phyloP scores from a whole-genome alignment of 768 basidiomycete genomes.

The Termitomyces sp. region DNA sequence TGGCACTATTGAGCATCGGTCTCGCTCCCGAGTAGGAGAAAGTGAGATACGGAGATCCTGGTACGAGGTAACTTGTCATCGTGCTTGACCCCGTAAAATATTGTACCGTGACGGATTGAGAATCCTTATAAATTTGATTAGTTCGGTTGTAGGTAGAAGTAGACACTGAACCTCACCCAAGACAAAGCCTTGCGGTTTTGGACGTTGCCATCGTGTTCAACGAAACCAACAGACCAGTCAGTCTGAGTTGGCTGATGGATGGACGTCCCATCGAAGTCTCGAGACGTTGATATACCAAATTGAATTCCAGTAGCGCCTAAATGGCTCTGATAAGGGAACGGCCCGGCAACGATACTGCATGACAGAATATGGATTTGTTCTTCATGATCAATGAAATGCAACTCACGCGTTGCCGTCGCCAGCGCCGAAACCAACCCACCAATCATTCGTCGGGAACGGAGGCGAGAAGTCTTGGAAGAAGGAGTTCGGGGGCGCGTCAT shows the following conservation, averaged over 20 bases:
- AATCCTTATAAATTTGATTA: slow-evolving; percentile 23
- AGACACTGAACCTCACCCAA: slow-evolving; percentile 23
- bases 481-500: slow-evolving; percentile 28
- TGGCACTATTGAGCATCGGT: slow-evolving; percentile 27
- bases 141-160: neutral
- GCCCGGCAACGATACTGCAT: slow-evolving; percentile 28
- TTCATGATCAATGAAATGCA: neutral
- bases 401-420: slow-evolving; percentile 24
- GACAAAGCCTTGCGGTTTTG: slow-evolving; percentile 30
- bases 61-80: slow-evolving; percentile 31
- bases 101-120: slow-evolving; percentile 34
- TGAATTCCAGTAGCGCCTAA: slow-evolving; percentile 25
- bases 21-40: slow-evolving; percentile 30
- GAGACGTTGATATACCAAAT: slow-evolving; percentile 29
- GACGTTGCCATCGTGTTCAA: slow-evolving; percentile 29
- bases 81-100: slow-evolving; percentile 31
- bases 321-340: slow-evolving; percentile 32
- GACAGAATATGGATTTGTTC: neutral
- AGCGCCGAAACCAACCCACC: slow-evolving; percentile 35
- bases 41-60: slow-evolving; percentile 34
- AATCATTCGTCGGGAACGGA: slow-evolving; percentile 34
- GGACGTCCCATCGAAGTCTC: slow-evolving; percentile 32
- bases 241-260: slow-evolving; percentile 31
- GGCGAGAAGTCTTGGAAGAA: slow-evolving; percentile 33
- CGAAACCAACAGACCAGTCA: slow-evolving; percentile 33